Evolutionary conservation across 2,329 filamentous ascomycete species (phyloP), one percentile per base, ranked within the genome.

Genomic region (Colletotrichum destructivum): DNA sequence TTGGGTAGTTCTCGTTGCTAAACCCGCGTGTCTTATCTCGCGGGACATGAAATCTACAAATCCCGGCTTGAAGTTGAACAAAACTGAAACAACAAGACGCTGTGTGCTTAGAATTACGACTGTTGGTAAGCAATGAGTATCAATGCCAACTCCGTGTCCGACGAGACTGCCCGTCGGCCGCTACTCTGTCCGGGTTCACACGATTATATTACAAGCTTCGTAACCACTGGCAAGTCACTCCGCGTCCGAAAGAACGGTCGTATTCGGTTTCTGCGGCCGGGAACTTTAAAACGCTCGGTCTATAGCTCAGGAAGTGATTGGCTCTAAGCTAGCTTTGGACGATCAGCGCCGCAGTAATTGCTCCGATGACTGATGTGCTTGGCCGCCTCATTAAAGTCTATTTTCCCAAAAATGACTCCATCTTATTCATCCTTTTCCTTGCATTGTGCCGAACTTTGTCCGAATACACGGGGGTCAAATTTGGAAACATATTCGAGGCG

Each of bases 351-450:
- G 51, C 51, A 23, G 31, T 31, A 11, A 31, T 54, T 54, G 51
- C 23, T 54, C 51, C 51, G 51, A 54, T 54, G 51, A 54, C 51
- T 54, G 51, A 54, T 54, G 16, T 31, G 16, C 16, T 31, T 54
- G 23, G 13, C 21, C 16, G 51, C 21, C 9, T 1, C 11, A 26
- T 54, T 23, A 54, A 54, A 54, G 11, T 54, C 12, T 51, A n/a
- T 11, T 26, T 31, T 9, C 6, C 7, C 9, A 31, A 31, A 23
- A 4, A 47, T 9, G 2, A 18, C 18, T 18, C 42, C 7, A 11
- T 7, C 7, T 16, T 46, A 4, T 26, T 4, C 3, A n/a, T n/a
- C n/a, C n/a, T n/a, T n/a, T n/a, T n/a, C n/a, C 4, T 26, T 26
- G 26, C 3, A 26, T 26, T 26, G 26, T 26, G 26, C 26, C 26